Evolutionary conservation across 176 grass and related monocot genomes (phyloP).

Genomic region (Zoysia japonica): DNA sequence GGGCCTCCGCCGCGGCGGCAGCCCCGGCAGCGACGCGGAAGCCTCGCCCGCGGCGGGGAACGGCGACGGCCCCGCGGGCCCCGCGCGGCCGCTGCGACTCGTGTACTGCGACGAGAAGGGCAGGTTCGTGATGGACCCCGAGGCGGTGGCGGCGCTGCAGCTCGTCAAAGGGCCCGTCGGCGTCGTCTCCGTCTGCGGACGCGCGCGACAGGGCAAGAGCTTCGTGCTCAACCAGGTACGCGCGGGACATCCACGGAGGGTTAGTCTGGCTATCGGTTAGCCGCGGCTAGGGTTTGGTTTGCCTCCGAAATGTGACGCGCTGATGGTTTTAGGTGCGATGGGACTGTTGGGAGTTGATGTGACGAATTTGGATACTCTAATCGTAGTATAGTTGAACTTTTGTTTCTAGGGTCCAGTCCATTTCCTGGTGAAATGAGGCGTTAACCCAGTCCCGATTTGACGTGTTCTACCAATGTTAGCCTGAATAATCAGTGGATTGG

Average conservation of each 20-base stretch:
- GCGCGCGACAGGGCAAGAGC: constrained; percentile 95
- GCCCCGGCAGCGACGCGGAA: constrained; percentile 17
- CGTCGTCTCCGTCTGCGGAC: constrained; percentile 89
- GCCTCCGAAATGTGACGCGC: not conserved
- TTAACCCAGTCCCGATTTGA: not conserved
- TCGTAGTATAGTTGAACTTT: not conserved
- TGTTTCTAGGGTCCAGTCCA: constrained; percentile 42
- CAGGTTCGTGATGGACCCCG: constrained; percentile 88
- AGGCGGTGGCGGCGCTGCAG: constrained; percentile 79
- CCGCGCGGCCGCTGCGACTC: constrained; percentile 66
- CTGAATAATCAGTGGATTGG: not conserved
- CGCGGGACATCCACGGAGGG: not conserved
- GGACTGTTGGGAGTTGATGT: not conserved
- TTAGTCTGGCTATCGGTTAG: not conserved
- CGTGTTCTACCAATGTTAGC: not conserved
- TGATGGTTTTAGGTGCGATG: not conserved
- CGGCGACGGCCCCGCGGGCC: constrained; percentile 30
- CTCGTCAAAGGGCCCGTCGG: constrained; percentile 92
- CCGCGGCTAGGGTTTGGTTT: constrained; percentile 25
- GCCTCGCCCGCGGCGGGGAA: constrained; percentile 17
- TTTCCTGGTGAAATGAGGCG: not conserved
- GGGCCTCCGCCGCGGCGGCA: constrained; percentile 52
- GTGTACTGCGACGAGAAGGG: constrained; percentile 91
- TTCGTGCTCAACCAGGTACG: constrained; percentile 97
- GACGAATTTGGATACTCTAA: not conserved